phyloP scores from a whole-genome alignment of 768 basidiomycete genomes.

The Hortiboletus campestris region DNA sequence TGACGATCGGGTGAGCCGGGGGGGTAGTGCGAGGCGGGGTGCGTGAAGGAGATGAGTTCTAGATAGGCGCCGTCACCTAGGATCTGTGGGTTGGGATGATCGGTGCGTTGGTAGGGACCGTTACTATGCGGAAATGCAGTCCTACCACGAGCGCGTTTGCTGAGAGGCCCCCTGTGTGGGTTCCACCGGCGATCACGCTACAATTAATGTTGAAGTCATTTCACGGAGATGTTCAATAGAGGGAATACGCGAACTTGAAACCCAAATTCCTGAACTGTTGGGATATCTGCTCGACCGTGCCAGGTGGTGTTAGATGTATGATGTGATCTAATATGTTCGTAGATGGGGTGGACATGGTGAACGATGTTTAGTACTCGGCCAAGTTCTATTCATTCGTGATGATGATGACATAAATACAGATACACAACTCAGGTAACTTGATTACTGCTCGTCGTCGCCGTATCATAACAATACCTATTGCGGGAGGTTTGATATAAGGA shows the following conservation, averaged over 20 bases:
- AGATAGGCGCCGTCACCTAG: constrained; percentile 55
- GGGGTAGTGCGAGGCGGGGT: constrained; percentile 53
- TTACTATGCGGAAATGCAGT: not conserved
- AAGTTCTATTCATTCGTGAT: not conserved
- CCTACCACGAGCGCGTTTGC: constrained; percentile 63
- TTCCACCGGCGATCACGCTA: constrained; percentile 67
- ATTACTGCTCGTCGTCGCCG: not conserved
- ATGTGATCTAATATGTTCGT: constrained; percentile 63
- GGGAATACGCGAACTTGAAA: constrained; percentile 50
- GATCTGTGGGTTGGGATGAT: constrained; percentile 11
- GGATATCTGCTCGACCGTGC: constrained; percentile 47
- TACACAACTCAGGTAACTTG: not conserved
- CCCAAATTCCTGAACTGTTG: constrained; percentile 58
- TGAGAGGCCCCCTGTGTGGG: constrained; percentile 61
- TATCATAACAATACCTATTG: not conserved
- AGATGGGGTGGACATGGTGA: constrained; percentile 27
- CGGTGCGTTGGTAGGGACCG: not conserved
- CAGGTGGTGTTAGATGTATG: constrained; percentile 68
- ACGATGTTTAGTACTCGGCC: not conserved
- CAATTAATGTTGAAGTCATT: not conserved
- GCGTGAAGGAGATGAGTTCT: constrained; percentile 67
- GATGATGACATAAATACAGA: not conserved
- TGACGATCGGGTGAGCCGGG: constrained; percentile 44
- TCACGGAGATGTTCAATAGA: not conserved
- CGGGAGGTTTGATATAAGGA: not conserved